Conservation (phyloP, 2,329 filamentous ascomycete genomes). For the Trichophyton schoenleinii region DNA sequence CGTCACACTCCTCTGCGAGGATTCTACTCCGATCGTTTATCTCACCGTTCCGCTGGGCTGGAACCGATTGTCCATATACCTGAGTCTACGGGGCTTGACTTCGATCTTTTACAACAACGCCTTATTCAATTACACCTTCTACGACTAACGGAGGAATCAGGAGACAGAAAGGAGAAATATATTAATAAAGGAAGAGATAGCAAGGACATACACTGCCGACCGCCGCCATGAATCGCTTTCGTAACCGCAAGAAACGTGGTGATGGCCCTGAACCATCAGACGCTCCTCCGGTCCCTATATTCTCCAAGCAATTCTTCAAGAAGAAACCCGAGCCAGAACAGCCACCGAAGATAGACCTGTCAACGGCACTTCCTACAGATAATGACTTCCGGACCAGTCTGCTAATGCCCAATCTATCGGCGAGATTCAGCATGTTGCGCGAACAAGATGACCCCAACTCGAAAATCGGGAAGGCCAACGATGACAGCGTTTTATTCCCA, state of each 20-base stretch:
- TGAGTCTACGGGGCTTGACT: background rate
- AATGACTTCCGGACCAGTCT: slow-evolving; percentile 94
- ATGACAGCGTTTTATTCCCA: slow-evolving; percentile 80
- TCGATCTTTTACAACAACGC: background rate
- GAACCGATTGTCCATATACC: background rate
- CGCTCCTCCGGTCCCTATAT: slow-evolving; percentile 19
- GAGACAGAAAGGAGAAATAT: background rate
- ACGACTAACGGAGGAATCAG: background rate
- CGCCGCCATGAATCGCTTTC: slow-evolving; percentile 30
- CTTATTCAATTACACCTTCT: background rate
- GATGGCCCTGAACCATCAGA: slow-evolving; percentile 17
- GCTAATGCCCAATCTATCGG: slow-evolving; percentile 87
- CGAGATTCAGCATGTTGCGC: slow-evolving; percentile 89
- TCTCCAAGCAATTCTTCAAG: slow-evolving; percentile 33
- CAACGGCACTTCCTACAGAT: slow-evolving; percentile 59
- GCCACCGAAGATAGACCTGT: slow-evolving; percentile 54
- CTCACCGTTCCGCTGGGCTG: background rate
- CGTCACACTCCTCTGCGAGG: slow-evolving; percentile 3
- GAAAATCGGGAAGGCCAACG: slow-evolving; percentile 82
- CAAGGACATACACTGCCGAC: no score
- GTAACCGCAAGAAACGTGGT: slow-evolving; percentile 29
- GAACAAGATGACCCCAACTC: slow-evolving; percentile 88
- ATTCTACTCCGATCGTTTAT: background rate
- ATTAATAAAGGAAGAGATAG: no score
- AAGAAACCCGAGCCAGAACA: slow-evolving; percentile 44